A percentile compares a stretch with the other conserved stretches of the same genome.
phyloP scores from a whole-genome alignment of 2,329 filamentous ascomycete genomes.

The Amauroascus verrucosus region DNA sequence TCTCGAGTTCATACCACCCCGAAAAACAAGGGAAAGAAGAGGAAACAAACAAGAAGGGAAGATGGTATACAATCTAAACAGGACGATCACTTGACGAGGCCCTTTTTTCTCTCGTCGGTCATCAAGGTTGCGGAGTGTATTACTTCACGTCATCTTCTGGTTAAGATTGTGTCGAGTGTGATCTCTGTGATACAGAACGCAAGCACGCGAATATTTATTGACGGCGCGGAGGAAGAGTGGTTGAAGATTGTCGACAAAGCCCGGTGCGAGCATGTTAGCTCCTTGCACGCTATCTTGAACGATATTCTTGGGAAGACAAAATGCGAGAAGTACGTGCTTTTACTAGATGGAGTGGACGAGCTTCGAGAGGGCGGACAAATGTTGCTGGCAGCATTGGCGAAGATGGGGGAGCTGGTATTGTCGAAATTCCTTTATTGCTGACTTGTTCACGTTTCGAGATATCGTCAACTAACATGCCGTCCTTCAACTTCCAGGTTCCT shows the following conservation, averaged over 20 bases:
- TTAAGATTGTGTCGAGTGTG: conserved; percentile 36
- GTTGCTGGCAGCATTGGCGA: conserved; percentile 66
- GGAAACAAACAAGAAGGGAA: conserved; percentile 1
- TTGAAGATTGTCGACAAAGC: conserved; percentile 42
- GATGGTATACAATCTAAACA: neutral
- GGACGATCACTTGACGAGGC: neutral
- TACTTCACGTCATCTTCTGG: conserved; percentile 37
- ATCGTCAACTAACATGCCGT: neutral
- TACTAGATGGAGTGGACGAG: conserved; percentile 78
- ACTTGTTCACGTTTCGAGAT: neutral
- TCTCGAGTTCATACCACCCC: neutral
- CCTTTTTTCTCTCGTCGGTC: conserved; percentile 28
- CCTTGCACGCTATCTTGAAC: conserved; percentile 61
- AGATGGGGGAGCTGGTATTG: conserved; percentile 68
- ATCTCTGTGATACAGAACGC: conserved; percentile 26
- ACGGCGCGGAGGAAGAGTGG: conserved; percentile 23
- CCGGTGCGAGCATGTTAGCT: conserved; percentile 70
- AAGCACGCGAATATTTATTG: neutral
- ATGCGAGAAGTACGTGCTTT: conserved; percentile 58
- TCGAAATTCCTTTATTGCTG: conserved; percentile 15
- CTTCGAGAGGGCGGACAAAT: conserved; percentile 72
- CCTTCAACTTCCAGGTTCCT: conserved; percentile 51
- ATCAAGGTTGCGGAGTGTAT: conserved; percentile 39
- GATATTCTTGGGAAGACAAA: conserved; percentile 28
- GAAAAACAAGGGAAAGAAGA: neutral